Evolutionary conservation across 108 stramenopile species (phyloP), one percentile per base, ranked within the genome.

Genomic region (Pseudonitzschia multiseries): DNA sequence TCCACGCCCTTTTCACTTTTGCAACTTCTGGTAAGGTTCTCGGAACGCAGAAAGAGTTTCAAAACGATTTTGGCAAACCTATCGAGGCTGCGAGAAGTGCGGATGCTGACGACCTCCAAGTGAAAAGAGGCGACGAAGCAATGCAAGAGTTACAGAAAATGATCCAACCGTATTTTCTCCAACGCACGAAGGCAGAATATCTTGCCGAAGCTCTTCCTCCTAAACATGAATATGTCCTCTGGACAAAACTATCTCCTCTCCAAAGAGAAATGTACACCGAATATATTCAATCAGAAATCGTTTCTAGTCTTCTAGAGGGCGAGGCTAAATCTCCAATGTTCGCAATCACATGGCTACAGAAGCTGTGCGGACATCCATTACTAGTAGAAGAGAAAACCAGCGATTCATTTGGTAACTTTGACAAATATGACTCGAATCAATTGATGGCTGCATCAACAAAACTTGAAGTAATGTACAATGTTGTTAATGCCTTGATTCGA

Each of bases 191-290:
- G 68, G 73, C 65, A 51, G 93, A 94, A 50, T 94, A 92, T 57
- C 85, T 95, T 33, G 68, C 86, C 71, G 88, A 93, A 32, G 71
- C 72, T 22, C 73, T 99, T 52, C 99, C 99, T 0, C 71, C 84
- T 0, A 99, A 99, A 79, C 85, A 77, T 31, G 99, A 99, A 72
- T 83, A 93, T 51, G 95, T 98, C 53, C 92, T 99, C 9, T 98
- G 93, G 78, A 84, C 89, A 10, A 82, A 92, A 43, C 76, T 97
- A 50, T 94, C 94, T 31, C 64, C 62, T 51, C 79, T 78, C 67
- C 98, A 99, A 79, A 77, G 96, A 56, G 61, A 77, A 41, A 64
- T 93, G 72, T 99, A 98, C 82, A 65, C 85, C 31, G 57, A 82
- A 28, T 94, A 85, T 68, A 65, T 96, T 26, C 78, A 90, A 20